Conservation (phyloP, 805 yeast species). For the Yamadazyma ubonensis region DNA sequence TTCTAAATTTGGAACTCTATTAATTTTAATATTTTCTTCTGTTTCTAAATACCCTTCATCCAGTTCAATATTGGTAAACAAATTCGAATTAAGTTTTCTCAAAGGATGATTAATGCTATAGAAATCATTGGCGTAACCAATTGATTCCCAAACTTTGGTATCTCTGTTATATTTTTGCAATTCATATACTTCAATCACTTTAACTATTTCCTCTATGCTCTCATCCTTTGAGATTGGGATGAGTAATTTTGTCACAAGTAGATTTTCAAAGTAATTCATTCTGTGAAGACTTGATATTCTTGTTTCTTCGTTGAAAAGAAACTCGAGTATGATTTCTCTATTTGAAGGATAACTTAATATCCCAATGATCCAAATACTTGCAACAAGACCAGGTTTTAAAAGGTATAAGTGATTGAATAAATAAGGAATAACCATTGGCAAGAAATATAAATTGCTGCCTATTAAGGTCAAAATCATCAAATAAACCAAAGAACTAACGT, state of each 20-base stretch:
- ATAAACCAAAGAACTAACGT: slow-evolving; percentile 53
- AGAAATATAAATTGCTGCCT: slow-evolving; percentile 23
- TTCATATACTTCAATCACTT: slow-evolving; percentile 66
- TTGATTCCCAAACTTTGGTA: slow-evolving; percentile 59
- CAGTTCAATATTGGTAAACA: slow-evolving; percentile 15
- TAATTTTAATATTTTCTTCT: slow-evolving; percentile 16
- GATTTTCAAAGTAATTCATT: slow-evolving; percentile 49
- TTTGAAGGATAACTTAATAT: slow-evolving; percentile 52
- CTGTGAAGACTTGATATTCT: slow-evolving; percentile 48
- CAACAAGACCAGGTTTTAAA: slow-evolving; percentile 31
- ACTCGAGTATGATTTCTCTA: slow-evolving; percentile 46
- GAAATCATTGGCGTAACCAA: slow-evolving; percentile 56
- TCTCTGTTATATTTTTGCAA: slow-evolving; percentile 52
- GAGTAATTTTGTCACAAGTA: slow-evolving; percentile 19
- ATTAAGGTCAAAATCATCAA: slow-evolving; percentile 31
- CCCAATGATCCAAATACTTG: slow-evolving; percentile 49
- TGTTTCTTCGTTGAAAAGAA: slow-evolving; percentile 62
- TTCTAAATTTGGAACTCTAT: slow-evolving; percentile 15
- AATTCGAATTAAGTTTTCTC: slow-evolving; percentile 17
- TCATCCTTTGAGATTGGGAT: slow-evolving; percentile 14
- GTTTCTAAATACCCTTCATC: slow-evolving; percentile 18
- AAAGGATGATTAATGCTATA: slow-evolving; percentile 47
- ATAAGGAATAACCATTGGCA: slow-evolving; percentile 29
- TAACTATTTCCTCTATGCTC: slow-evolving; percentile 19
- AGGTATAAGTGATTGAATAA: slow-evolving; percentile 28